Conservation (phyloP, 148 eudicot species). For the Chenopodium quinoa region DNA sequence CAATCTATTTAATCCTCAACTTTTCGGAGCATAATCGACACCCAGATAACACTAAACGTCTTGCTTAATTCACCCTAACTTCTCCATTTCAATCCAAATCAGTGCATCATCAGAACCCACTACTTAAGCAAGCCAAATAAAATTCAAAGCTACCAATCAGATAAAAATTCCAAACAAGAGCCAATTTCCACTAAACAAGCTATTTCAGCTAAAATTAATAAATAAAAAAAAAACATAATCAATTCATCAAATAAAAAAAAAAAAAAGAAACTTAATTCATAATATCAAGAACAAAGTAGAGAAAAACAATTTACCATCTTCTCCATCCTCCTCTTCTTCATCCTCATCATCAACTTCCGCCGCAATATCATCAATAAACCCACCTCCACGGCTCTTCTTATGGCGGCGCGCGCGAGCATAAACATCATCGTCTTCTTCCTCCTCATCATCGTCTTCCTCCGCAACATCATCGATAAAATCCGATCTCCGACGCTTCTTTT, state of each 20-base stretch:
- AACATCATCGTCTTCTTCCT: conserved; percentile 52
- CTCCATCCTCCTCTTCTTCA: conserved; percentile 89
- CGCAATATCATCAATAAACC: conserved; percentile 59
- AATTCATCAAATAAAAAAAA: not conserved
- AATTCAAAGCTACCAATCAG: no score
- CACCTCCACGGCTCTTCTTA: conserved; percentile 28
- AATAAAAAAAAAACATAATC: no score
- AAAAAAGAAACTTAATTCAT: not conserved
- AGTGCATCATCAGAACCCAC: no score
- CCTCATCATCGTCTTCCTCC: conserved; percentile 79
- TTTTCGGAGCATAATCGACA: not conserved
- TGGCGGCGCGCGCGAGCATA: conserved; percentile 27
- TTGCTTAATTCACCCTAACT: no score
- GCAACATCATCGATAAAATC: conserved; percentile 65
- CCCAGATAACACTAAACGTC: no score
- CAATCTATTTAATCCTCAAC: not conserved
- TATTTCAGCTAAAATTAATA: no score
- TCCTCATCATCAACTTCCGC: conserved; percentile 72
- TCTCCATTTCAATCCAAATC: no score
- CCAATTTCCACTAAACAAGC: no score
- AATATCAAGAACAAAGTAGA: not conserved
- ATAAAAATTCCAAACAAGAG: no score
- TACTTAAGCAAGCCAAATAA: no score
- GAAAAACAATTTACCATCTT: conserved; percentile 54
- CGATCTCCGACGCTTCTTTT: conserved; percentile 58